Base-by-base conservation (phyloP, 495 filamentous ascomycete species). In the Penicillium simplicissimum region DNA sequence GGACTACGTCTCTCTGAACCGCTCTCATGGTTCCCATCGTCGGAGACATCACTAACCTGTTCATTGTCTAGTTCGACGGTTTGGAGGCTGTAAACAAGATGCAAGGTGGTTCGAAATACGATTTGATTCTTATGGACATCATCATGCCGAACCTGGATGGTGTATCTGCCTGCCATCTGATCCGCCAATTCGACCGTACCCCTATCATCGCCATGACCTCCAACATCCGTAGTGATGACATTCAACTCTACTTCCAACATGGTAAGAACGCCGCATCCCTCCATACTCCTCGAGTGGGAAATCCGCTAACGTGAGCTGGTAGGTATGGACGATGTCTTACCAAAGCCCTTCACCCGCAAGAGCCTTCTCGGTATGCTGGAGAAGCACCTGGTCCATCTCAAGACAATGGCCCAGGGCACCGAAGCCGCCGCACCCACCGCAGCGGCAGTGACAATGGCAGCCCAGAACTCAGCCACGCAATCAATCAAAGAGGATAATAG, bases 261-360 rank as follows among this genome's bases (percentile, higher is more conserved):
- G 95, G 95, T 97, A 81, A 79, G 51, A n/a, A 31, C 35, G n/a
- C 51, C 0, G 8, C 28, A 88, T 69, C 23, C 11, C 23, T 61
- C 57, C 11, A 6, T 49, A 17, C 21, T 56, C 19, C 43, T 74
- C 61, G 72, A 61, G 37, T 11, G 0, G n/a, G 11, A 15, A n/a
- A 8, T 48, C 17, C 8, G 38, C 53, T 68, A 34, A 58, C 21
- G 0, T 23, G 5, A 14, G 14, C 31, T n/a, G 3, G 19, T 64
- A 97, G 95, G 95, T n/a, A 98, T 98, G 95, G 95, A 97, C 70
- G 95, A 97, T 69, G 93, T 98, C 10, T 81, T 98, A 52, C 94
- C 95, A 0, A 98, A 98, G 67, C 95, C 95, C 0, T 98, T 98
- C 72, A 98, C 94, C 3, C 93, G 93, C 71, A 94, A 97, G 71